These are phyloP conservation scores for Bacterosira constricta DNA, from an alignment of 108 stramenopile species.

Conservation along the genomic window DNA sequence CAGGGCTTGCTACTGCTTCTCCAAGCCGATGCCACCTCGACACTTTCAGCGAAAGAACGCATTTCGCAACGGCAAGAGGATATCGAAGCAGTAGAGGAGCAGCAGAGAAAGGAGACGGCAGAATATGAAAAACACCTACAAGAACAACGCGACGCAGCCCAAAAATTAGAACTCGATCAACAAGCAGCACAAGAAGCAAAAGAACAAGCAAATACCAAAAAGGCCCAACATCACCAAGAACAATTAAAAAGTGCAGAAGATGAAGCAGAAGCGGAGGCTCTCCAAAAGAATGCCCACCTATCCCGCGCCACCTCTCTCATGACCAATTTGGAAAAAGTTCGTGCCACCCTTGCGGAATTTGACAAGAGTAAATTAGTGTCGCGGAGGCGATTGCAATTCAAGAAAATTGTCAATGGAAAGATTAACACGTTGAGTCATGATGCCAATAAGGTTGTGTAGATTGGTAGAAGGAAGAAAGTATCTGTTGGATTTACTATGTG, in stretches of 20 bases:
- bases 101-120: not conserved
- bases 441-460: slow-evolving; percentile 60
- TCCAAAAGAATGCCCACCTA: slow-evolving; percentile 13
- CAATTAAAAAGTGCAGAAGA: too few species aligned
- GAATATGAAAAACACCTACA: not conserved
- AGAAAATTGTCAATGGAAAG: slow-evolving; percentile 82
- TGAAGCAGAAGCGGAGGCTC: slow-evolving; percentile 21
- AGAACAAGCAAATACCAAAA: not conserved
- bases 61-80: slow-evolving; percentile 7
- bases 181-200: not conserved
- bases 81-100: slow-evolving; percentile 18
- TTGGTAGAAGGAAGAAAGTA: slow-evolving; percentile 76
- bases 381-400: slow-evolving; percentile 73
- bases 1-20: slow-evolving; percentile 14
- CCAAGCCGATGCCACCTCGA: slow-evolving; percentile 25
- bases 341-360: slow-evolving; percentile 62
- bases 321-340: slow-evolving; percentile 49
- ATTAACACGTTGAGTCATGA: slow-evolving; percentile 84
- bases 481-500: slow-evolving; percentile 74
- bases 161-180: not conserved
- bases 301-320: slow-evolving; percentile 58
- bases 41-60: slow-evolving; percentile 8
- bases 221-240: not conserved
- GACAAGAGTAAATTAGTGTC: slow-evolving; percentile 58
- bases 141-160: not conserved